Percentiles rank a stretch among this genome's conserved stretches.
These are phyloP conservation scores for Naegleria lovaniensis DNA, from an alignment of 208 protist species.

Conservation along the genomic window DNA sequence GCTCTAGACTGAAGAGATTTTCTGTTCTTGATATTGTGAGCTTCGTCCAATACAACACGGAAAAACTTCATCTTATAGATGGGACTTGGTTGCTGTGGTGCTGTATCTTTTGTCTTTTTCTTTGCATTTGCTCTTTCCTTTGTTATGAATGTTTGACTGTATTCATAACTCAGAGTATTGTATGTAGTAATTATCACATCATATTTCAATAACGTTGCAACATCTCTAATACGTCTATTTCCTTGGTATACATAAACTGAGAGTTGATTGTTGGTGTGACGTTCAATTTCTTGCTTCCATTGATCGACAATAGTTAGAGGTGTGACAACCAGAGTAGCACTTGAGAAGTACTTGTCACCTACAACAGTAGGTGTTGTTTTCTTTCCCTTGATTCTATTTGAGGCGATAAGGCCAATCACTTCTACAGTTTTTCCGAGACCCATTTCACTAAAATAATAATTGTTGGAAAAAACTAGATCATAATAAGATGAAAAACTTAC, in stretches of 20 bases:
- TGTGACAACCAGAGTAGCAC: conserved; percentile 73
- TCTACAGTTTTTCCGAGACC: conserved; percentile 72
- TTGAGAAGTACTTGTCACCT: not conserved
- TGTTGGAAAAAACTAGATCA: too few relatives aligned
- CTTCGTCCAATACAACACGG: conserved; percentile 85
- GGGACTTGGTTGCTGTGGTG: conserved; percentile 57
- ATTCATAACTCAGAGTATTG: conserved; percentile 41
- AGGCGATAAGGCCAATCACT: conserved; percentile 53
- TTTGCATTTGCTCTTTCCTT: conserved; percentile 46
- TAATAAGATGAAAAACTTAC: not conserved
- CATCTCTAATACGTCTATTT: conserved; percentile 56
- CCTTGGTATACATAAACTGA: conserved; percentile 72
- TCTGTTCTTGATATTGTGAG: conserved; percentile 78
- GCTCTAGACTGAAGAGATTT: conserved; percentile 63
- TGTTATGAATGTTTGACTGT: not conserved
- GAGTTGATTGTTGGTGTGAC: conserved; percentile 55
- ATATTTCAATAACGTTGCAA: conserved; percentile 66
- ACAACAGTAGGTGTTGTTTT: too few relatives aligned
- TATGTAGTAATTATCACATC: conserved; percentile 86
- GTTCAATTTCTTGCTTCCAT: conserved; percentile 77
- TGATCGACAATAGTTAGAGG: conserved; percentile 78
- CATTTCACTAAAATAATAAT: conserved; percentile 51
- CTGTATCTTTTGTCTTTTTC: conserved; percentile 29
- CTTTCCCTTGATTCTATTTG: not conserved
- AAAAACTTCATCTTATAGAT: conserved; percentile 74